Base-by-base conservation (phyloP, 2,329 filamentous ascomycete genomes). In the Bipolaris zeicola region DNA sequence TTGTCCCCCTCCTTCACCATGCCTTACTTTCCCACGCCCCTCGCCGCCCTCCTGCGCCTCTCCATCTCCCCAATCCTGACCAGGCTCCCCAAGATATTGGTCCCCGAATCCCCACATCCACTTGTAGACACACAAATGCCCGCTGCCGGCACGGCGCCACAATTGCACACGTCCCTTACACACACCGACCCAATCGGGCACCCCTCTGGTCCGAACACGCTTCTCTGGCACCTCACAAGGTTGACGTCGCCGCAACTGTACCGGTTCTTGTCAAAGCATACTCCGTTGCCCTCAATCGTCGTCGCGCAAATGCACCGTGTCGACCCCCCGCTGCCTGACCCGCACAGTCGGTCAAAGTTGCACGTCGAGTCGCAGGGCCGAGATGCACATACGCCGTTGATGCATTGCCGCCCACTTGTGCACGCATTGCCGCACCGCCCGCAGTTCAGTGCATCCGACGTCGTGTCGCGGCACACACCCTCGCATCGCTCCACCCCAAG, bases 341-440 rank as follows among this genome's bases (percentile, higher is more conserved):
- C 63, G 62, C 73, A 76, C n/a, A 61, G 44, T 7, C 62, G 60
- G 22, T 65, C 57, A n/a, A 62, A 63, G 10, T 52, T 50, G 60
- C 72, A 76, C 28, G 52, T 53, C 1, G 68, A 71, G 52, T 73
- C 65, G 59, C 73, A 76, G 8, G 65, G 51, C 8, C 52, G 55
- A 1, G 63, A 65, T 7, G 64, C 64, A 56, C 74, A 76, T 0
- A 74, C 70, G 14, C 73, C 73, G 53, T 76, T 76, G n/a, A 64
- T 60, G 49, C 74, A 76, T 13, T 51, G 41, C 18, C 56, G 62
- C 5, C 63, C 66, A 2, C 42, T 18, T 2, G 59, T 47, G 52
- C 74, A 76, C 5, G 26, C 16, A 34, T 67, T 72, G 47, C 57
- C 60, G 52, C 70, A 74, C 10, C 57, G 50, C 10, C 70, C 68